Conservation (phyloP, 2,329 filamentous ascomycete species). For the Penicillium sclerotigenum region DNA sequence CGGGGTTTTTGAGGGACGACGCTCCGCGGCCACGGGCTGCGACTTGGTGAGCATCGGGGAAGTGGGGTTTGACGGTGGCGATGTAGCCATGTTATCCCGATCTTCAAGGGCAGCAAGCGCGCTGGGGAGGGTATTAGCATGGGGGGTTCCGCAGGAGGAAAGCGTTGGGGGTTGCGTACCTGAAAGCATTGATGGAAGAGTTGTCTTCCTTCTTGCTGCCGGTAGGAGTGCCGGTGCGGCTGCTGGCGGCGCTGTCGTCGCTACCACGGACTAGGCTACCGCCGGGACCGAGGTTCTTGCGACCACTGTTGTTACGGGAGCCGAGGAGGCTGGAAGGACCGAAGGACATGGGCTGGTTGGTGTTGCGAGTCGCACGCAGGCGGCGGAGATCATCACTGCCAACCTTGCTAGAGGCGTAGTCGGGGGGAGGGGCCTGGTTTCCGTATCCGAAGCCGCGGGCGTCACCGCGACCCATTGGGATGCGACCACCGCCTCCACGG, state of each 20-base stretch:
- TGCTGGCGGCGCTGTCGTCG: conserved; percentile 84
- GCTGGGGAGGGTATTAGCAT: conserved; percentile 31
- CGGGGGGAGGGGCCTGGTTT: conserved; percentile 64
- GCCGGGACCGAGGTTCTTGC: conserved; percentile 67
- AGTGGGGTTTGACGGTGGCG: conserved; percentile 48
- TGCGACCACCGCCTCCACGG: conserved; percentile 66
- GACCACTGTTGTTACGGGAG: conserved; percentile 86
- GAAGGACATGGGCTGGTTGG: conserved; percentile 63
- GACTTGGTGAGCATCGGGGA: conserved; percentile 48
- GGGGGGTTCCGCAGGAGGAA: background rate
- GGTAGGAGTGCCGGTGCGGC: conserved; percentile 84
- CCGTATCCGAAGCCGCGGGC: conserved; percentile 75
- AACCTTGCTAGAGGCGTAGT: conserved; percentile 74
- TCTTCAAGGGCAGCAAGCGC: conserved; percentile 49
- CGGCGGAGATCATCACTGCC: conserved; percentile 88
- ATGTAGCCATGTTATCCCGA: conserved; percentile 46
- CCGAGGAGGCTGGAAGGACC: conserved; percentile 84
- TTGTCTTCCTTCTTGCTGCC: conserved; percentile 61
- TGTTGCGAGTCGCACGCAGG: conserved; percentile 61
- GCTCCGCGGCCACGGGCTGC: conserved; percentile 44
- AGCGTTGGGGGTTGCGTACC: conserved; percentile 58
- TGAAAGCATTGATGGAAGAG: conserved; percentile 85
- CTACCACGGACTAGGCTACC: conserved; percentile 68
- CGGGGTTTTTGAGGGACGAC: conserved; percentile 44
- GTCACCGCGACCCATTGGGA: conserved; percentile 77